Conservation (phyloP, 1,284 basidiomycete genomes). For the Boletus sp. region DNA sequence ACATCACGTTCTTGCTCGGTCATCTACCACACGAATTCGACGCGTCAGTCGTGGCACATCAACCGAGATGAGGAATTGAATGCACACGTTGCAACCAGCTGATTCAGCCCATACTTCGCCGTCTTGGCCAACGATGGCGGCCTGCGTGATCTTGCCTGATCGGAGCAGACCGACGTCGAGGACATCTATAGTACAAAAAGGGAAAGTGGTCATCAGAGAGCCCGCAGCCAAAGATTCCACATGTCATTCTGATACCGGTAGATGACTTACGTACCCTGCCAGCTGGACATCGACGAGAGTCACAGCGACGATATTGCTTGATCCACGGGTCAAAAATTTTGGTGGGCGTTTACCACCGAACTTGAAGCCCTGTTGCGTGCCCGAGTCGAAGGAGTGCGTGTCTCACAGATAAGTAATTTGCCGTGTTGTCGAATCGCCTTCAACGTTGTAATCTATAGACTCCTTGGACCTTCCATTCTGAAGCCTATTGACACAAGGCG, state of each 20-base stretch:
- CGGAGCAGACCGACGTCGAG: constrained; percentile 70
- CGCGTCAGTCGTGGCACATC: neutral
- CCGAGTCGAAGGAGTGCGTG: too few species aligned
- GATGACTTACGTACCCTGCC: too few species aligned
- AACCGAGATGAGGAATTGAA: too few species aligned
- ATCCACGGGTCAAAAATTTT: neutral
- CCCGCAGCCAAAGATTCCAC: neutral
- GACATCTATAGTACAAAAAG: constrained; percentile 20
- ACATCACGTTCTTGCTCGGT: constrained; percentile 20
- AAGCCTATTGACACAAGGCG: neutral
- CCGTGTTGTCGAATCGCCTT: neutral
- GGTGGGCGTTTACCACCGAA: too few species aligned
- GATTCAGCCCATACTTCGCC: constrained; percentile 91
- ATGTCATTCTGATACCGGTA: neutral
- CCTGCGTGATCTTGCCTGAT: constrained; percentile 73
- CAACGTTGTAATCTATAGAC: neutral
- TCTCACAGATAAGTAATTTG: neutral
- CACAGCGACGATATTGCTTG: too few species aligned
- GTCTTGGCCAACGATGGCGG: constrained; percentile 84
- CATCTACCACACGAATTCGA: constrained; percentile 19
- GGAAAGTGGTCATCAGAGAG: neutral
- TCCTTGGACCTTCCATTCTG: constrained; percentile 3
- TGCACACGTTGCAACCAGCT: constrained; percentile 73
- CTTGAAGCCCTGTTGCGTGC: too few species aligned
- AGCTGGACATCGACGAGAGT: neutral